Evolutionary conservation across 352 stramenopile genomes (phyloP).

Genomic region (Pythium rishiriense): DNA sequence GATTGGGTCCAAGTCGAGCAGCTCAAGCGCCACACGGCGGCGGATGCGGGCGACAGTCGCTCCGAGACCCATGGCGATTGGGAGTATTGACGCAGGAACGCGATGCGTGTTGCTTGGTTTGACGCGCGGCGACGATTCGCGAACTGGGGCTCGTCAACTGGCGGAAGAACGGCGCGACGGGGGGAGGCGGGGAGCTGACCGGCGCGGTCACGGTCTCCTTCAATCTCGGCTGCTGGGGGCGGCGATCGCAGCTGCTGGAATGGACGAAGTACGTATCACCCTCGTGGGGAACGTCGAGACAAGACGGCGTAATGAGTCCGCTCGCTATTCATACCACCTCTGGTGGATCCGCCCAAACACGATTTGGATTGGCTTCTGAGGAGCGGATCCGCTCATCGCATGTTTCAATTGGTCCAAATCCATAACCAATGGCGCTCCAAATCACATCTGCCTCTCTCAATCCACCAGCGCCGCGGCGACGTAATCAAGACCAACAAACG

Average conservation of each 20-base stretch:
- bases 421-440: not conserved
- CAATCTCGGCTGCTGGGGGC: conserved; percentile 8
- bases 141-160: too few species aligned
- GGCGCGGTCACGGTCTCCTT: not conserved
- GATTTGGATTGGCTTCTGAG: not conserved
- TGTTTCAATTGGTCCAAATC: conserved; percentile 3
- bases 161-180: not conserved
- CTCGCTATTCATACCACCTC: not conserved
- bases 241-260: conserved; percentile 5
- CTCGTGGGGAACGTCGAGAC: not conserved
- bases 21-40: conserved; percentile 53
- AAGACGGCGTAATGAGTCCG: not conserved
- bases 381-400: conserved; percentile 5
- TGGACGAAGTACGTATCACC: not conserved
- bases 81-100: not conserved
- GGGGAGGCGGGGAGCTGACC: not conserved
- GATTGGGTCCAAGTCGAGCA: conserved; percentile 62
- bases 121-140: not conserved
- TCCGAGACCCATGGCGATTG: conserved; percentile 33
- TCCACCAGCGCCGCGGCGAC: not conserved
- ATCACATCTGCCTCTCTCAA: not conserved
- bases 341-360: not conserved
- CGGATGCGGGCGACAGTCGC: conserved; percentile 45
- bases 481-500: conserved; percentile 11
- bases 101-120: not conserved